Percentiles rank a stretch among this genome's conserved stretches.
These are phyloP conservation scores for Verticillium longisporum DNA, from an alignment of 2,329 filamentous ascomycete species.

Conservation along the genomic window DNA sequence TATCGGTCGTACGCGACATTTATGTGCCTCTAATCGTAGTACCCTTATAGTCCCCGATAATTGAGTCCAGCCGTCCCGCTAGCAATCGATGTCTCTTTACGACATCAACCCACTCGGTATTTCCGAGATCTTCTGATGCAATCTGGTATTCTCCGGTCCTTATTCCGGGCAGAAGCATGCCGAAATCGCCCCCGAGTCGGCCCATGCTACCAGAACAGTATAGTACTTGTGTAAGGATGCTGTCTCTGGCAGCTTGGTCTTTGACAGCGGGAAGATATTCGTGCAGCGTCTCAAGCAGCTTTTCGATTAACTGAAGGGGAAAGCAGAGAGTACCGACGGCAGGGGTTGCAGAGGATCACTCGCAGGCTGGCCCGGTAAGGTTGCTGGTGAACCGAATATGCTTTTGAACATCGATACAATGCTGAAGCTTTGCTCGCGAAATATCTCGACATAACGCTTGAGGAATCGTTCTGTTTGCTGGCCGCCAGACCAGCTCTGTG, in stretches of 20 bases:
- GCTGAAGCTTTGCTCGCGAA: constrained; percentile 93
- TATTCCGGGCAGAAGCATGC: constrained; percentile 70
- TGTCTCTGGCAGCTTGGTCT: constrained; percentile 76
- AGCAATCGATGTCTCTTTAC: constrained; percentile 83
- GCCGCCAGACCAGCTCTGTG: constrained; percentile 56
- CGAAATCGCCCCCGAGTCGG: constrained; percentile 85
- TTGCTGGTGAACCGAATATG: constrained; percentile 51
- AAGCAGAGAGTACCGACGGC: constrained; percentile 73
- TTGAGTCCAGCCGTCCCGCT: constrained; percentile 69
- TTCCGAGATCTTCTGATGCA: constrained; percentile 14
- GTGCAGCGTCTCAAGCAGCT: constrained; percentile 70
- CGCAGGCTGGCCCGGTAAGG: constrained; percentile 5
- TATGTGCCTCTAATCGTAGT: neutral
- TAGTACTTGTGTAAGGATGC: constrained; percentile 82
- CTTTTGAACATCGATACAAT: constrained; percentile 93
- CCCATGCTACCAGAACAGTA: constrained; percentile 92
- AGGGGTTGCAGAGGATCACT: constrained; percentile 48
- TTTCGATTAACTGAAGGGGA: constrained; percentile 76
- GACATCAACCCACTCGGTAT: constrained; percentile 75
- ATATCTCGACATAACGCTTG: constrained; percentile 94
- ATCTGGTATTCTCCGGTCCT: constrained; percentile 22
- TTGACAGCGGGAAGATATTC: constrained; percentile 74
- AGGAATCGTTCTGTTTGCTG: constrained; percentile 92
- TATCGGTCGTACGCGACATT: neutral
- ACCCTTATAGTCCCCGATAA: constrained; percentile 48